Base-by-base conservation (phyloP, 2,329 filamentous ascomycete genomes). In the Beauveria pseudobassiana region DNA sequence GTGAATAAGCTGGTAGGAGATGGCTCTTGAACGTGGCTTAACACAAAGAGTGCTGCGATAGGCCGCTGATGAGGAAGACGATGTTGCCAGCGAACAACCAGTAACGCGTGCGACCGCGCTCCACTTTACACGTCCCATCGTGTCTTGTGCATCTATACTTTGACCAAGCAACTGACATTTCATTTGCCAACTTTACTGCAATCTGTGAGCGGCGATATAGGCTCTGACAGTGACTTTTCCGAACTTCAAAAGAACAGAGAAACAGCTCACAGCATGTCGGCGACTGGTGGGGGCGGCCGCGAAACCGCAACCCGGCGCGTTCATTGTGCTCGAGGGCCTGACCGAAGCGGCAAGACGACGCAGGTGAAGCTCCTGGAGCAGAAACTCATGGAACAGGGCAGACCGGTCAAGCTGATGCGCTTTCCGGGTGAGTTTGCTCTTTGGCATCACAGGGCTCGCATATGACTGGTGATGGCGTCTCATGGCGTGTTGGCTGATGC, bases 301-400 rank as follows among this genome's bases (percentile, higher is more conserved):
- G 50, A 40, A 40, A 20, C 50, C 30, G n/a, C 50, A 43, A 26
- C 82, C 88, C 52, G 92, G 92, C 52, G 85, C 87, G 14, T 83
- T 97, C 38, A 84, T 96, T 59, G 89, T 93, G 5, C 85, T 96
- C 61, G 93, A 97, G 77, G 93, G 93, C 2, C 80, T 97, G 64
- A 97, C 70, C 86, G 91, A 65, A 91, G 92, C 49, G 93, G 93
- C 61, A 97, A 97, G 81, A 93, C 91, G 24, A 96, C 92, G 40
- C 93, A 96, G 81, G 93, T 91, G 67, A 82, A 87, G 69, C 76
- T 86, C 51, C 78, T 97, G 56, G 80, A 82, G 74, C 74, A 82
- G 74, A 71, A 78, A 24, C 79, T 84, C 62, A 73, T 78, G 7
- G 77, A 80, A 67, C 74, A 75, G 59, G 82, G 82, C 5, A 71